Evolutionary conservation across 2,329 filamentous ascomycete genomes (phyloP).

Genomic region (Claviceps fusiformis): DNA sequence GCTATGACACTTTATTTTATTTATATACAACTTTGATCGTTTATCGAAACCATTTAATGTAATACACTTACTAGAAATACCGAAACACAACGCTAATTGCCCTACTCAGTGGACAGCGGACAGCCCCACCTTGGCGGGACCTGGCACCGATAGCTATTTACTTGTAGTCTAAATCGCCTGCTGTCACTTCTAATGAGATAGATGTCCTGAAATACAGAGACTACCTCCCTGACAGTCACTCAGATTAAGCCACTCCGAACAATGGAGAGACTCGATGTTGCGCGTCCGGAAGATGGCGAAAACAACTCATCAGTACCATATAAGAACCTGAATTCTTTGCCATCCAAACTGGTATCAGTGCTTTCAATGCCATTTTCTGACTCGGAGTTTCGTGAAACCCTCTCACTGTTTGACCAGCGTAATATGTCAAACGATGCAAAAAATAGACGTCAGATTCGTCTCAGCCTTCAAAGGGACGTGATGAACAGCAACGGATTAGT

Average conservation of each 20-base stretch:
- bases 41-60: no score
- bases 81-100: no score
- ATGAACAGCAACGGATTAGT: slow-evolving; percentile 87
- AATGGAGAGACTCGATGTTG: neutral
- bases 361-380: slow-evolving; percentile 89
- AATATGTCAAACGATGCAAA: slow-evolving; percentile 61
- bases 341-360: slow-evolving; percentile 70
- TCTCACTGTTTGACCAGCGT: slow-evolving; percentile 63
- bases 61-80: no score
- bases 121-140: no score
- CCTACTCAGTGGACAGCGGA: no score
- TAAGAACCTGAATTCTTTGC: slow-evolving; percentile 47
- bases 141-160: no score
- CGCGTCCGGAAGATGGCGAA: neutral
- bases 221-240: no score
- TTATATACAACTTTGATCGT: no score
- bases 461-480: slow-evolving; percentile 82
- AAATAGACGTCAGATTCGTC: slow-evolving; percentile 61
- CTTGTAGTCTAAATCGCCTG: no score
- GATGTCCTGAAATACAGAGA: no score
- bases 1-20: no score
- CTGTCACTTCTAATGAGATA: no score
- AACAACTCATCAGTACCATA: neutral
- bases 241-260: neutral
- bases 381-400: slow-evolving; percentile 74